These are phyloP conservation scores for Macrolepiota albuminosa DNA, from an alignment of 768 basidiomycete species.

Conservation along the genomic window DNA sequence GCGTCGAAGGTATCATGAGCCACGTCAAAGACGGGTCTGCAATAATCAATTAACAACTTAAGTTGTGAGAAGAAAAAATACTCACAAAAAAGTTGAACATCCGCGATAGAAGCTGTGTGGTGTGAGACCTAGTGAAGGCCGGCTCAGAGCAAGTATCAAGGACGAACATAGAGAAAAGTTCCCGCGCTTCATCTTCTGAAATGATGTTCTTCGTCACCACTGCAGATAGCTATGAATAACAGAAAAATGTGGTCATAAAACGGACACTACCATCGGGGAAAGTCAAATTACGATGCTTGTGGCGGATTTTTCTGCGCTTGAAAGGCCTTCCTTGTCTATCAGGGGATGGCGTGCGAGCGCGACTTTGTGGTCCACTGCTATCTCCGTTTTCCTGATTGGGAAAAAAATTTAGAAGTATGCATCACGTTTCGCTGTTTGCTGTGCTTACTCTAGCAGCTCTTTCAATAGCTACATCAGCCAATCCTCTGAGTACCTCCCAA, in stretches of 20 bases:
- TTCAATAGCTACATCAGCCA: conserved; percentile 79
- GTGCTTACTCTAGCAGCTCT: conserved; percentile 66
- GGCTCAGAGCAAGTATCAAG: conserved; percentile 6
- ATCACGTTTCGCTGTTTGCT: conserved; percentile 4
- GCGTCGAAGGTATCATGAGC: conserved; percentile 81
- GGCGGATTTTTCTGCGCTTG: conserved; percentile 70
- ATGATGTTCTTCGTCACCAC: conserved; percentile 85
- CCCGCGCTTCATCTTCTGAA: conserved; percentile 76
- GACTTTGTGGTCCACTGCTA: conserved; percentile 70
- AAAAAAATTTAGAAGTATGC: conserved; percentile 11
- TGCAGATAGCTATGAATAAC: conserved; percentile 22
- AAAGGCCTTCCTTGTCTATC: conserved; percentile 63
- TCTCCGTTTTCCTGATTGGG: conserved; percentile 66
- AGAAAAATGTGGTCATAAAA: conserved; percentile 5
- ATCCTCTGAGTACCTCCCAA: conserved; percentile 77
- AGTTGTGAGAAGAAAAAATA: conserved; percentile 15
- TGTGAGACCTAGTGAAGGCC: conserved; percentile 9
- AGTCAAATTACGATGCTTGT: conserved; percentile 54
- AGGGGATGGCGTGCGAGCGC: conserved; percentile 68
- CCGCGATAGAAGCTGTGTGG: conserved; percentile 77
- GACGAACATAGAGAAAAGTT: conserved; percentile 78
- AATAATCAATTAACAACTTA: not conserved
- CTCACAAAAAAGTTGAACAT: conserved; percentile 77
- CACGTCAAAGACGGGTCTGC: conserved; percentile 76
- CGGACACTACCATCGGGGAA: conserved; percentile 68